A percentile compares a stretch with the other conserved stretches of the same genome.
Conservation (phyloP, 1,284 basidiomycete species). For the Malassezia japonica region DNA sequence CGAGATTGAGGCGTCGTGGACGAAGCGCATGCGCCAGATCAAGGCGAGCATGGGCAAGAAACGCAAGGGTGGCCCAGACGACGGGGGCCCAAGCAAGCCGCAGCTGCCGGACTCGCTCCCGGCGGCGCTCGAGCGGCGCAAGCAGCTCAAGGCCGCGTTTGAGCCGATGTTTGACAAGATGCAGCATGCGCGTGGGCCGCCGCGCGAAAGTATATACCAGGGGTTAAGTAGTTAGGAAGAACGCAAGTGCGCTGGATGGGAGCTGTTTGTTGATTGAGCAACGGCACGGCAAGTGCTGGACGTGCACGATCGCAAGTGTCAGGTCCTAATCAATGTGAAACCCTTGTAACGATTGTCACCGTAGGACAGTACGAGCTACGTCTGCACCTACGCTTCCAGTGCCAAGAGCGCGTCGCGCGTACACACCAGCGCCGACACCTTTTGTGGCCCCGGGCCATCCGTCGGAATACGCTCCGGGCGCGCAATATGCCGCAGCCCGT, state of each 20-base stretch:
- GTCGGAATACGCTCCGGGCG: neutral
- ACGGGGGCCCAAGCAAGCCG: conserved; percentile 31
- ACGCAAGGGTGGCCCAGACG: conserved; percentile 27
- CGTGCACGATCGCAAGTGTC: no score
- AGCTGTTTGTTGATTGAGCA: no score
- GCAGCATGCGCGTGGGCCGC: conserved; percentile 29
- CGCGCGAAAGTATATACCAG: conserved; percentile 29
- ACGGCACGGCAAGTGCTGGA: no score
- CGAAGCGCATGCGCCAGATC: conserved; percentile 38
- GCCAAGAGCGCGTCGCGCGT: conserved; percentile 8
- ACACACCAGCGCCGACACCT: neutral
- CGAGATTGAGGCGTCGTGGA: conserved; percentile 44
- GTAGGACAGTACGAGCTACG: no score
- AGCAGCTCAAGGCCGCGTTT: conserved; percentile 33
- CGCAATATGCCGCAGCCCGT: neutral
- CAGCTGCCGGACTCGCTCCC: conserved; percentile 34
- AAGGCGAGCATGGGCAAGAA: conserved; percentile 40
- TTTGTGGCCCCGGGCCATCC: neutral
- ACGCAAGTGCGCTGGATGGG: no score
- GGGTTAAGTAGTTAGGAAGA: conserved; percentile 2
- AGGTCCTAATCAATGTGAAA: no score
- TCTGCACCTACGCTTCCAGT: neutral
- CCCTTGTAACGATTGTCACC: no score
- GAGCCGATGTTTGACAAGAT: conserved; percentile 35
- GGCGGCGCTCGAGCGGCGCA: conserved; percentile 31